Base-by-base conservation (phyloP, 1,284 basidiomycete genomes). In the Melampsora americana region DNA sequence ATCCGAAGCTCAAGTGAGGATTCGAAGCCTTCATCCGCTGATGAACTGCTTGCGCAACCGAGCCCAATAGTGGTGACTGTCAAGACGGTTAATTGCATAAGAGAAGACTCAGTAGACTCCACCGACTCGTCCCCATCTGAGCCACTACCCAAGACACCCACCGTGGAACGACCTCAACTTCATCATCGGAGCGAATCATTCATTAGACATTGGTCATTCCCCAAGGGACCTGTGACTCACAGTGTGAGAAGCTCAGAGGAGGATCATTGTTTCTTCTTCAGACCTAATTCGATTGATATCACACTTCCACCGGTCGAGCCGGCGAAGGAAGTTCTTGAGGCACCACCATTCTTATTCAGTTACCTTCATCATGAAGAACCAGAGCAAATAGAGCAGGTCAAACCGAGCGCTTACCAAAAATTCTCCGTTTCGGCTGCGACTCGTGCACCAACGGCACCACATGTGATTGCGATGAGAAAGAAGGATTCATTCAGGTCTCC, bases 211-310 rank as follows among this genome's bases (percentile, higher is more conserved):
- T 53, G 50, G 50, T 53, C 50, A 20, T 53, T 53, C 12, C 50
- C 50, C 50, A 53, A 53, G 12, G 50, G 50, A 20, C 50, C 50
- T 20, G 50, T 53, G 4, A 18, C 50, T 53, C 18, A 53, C 23
- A 26, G 18, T 14, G 20, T 5, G 20, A 26, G 18, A 53, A 26
- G 20, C 50, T 53, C 50, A 53, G 50, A 20, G 18, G 50, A 53
- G 50, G 50, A 53, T 14, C 50, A 26, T 53, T 53, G 50, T 12
- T 53, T 53, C 12, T 53, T 53, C 23, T 53, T 53, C 12, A 18
- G 50, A 5, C 50, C 50, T 53, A 53, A 53, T 26, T 53, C 50
- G 50, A 53, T 53, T 53, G 50, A 53, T 26, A 53, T 53, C 18
- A 53, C 50, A 53, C 50, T 53, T 4, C 50, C 50, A 53, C 50